Conservation (phyloP, 2,329 filamentous ascomycete genomes). For the Aspergillus alliaceus region DNA sequence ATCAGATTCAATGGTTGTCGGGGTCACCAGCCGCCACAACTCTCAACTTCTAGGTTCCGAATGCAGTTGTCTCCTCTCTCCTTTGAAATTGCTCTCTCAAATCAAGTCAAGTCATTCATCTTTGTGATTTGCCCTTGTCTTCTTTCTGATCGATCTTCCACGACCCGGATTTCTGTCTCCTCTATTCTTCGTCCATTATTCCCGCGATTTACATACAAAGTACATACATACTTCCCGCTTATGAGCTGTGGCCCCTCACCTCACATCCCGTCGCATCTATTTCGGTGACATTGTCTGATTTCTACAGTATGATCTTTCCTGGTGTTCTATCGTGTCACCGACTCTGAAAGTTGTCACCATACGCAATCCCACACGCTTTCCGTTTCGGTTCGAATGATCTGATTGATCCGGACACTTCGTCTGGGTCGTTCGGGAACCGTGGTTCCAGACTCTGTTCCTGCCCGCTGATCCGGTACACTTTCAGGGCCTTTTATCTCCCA, state of each 20-base stretch:
- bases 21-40: constrained; percentile 23
- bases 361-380: neutral
- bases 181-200: neutral
- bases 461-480: neutral
- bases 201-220: neutral
- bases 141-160: neutral
- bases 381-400: neutral
- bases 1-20: constrained; percentile 14
- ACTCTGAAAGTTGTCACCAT: neutral
- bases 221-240: neutral
- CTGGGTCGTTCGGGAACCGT: neutral
- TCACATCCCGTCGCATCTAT: neutral
- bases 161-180: neutral
- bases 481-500: neutral
- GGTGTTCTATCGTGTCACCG: neutral
- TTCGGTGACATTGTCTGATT: neutral
- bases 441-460: constrained; percentile 1
- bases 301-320: neutral
- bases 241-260: neutral
- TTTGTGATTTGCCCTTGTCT: neutral
- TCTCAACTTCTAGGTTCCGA: constrained; percentile 2
- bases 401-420: neutral
- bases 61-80: constrained; percentile 6
- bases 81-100: neutral
- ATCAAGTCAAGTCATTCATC: neutral